Percentiles rank a stretch among this genome's conserved stretches.
Conservation (phyloP, 148 eudicot genomes). For the Persicaria maculosa region DNA sequence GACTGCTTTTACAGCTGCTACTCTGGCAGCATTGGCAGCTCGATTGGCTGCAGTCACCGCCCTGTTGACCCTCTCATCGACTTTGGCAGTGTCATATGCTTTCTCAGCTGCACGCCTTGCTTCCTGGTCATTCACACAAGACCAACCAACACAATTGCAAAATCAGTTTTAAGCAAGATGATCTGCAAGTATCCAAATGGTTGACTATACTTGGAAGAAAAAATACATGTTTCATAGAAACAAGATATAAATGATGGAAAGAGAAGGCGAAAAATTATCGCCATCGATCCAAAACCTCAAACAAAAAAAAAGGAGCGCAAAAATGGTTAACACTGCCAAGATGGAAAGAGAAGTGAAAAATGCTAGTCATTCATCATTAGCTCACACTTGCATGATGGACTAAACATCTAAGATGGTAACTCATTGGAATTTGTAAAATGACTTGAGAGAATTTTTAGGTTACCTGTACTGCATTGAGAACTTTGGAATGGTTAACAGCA, state of each 20-base stretch:
- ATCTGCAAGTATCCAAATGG: background rate
- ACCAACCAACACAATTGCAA: background rate
- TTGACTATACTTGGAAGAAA: too few species aligned
- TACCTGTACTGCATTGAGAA: conserved; percentile 59
- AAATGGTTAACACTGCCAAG: too few species aligned
- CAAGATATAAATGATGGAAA: background rate
- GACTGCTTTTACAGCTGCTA: conserved; percentile 83
- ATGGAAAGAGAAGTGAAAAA: too few species aligned
- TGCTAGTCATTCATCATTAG: background rate
- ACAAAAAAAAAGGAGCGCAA: background rate
- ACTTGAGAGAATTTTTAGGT: background rate
- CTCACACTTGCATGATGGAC: background rate
- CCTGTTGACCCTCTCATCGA: conserved; percentile 83
- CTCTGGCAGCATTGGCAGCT: conserved; percentile 92
- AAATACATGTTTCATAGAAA: background rate
- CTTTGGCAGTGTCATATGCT: conserved; percentile 79
- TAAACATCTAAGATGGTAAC: background rate
- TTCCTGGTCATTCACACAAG: conserved; percentile 42
- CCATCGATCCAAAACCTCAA: background rate
- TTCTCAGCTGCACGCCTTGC: conserved; percentile 77
- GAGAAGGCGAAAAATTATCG: background rate
- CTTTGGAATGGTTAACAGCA: conserved; percentile 93
- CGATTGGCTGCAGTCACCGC: conserved; percentile 74
- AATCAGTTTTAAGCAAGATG: background rate
- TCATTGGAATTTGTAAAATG: background rate